Percentiles rank a stretch among this genome's conserved stretches.
These are phyloP conservation scores for Gypsophila paniculata DNA, from an alignment of 179 eudicot genomes.

Conservation along the genomic window DNA sequence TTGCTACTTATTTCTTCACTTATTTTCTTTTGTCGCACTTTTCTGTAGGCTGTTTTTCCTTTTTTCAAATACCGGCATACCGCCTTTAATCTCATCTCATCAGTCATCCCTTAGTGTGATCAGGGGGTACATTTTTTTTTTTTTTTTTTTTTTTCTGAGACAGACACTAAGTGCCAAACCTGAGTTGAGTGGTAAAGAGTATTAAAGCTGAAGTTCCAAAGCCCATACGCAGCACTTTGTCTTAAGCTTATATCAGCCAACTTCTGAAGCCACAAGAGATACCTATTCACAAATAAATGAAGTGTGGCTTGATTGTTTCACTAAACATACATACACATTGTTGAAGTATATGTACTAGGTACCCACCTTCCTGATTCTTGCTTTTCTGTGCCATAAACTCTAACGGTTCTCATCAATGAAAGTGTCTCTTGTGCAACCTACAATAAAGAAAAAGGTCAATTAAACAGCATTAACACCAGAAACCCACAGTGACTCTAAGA, in stretches of 20 bases:
- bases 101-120: background rate
- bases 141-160: background rate
- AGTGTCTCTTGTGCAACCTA: conserved; percentile 97
- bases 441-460: conserved; percentile 11
- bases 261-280: conserved; percentile 69
- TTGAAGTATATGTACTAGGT: background rate
- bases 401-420: conserved; percentile 89
- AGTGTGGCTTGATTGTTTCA: conserved; percentile 15
- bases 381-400: conserved; percentile 93
- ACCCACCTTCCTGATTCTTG: conserved; percentile 76
- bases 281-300: conserved; percentile 41
- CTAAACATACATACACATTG: conserved; percentile 7
- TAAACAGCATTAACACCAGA: conserved; percentile 16
- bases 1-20: background rate
- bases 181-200: conserved; percentile 84
- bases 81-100: background rate
- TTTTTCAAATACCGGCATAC: background rate
- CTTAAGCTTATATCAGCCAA: conserved; percentile 81
- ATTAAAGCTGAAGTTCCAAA: conserved; percentile 90
- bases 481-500: conserved; percentile 13
- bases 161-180: conserved; percentile 35
- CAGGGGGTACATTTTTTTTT: background rate
- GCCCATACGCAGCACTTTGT: conserved; percentile 92
- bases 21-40: background rate
- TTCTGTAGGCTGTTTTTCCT: background rate